phyloP scores from a whole-genome alignment of 768 basidiomycete species.

The Calocybe cyanea region DNA sequence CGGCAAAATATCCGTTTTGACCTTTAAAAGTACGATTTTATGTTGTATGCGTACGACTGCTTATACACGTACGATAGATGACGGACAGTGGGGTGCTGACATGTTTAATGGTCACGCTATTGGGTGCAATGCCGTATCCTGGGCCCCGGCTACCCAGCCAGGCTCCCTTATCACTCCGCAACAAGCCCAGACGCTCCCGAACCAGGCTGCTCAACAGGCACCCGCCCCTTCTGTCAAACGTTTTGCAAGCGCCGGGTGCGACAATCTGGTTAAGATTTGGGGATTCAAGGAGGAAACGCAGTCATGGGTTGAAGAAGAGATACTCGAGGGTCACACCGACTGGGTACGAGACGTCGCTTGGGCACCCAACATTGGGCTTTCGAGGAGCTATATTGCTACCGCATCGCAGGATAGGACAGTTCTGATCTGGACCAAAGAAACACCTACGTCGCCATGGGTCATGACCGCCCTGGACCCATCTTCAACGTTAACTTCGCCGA shows the following conservation, averaged over 20 bases:
- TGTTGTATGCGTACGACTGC: too few relatives aligned
- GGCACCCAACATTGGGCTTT: constrained; percentile 96
- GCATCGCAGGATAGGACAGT: constrained; percentile 94
- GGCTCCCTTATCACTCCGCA: constrained; percentile 79
- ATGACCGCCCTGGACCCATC: constrained; percentile 79
- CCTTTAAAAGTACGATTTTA: constrained; percentile 76
- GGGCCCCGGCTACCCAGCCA: constrained; percentile 90
- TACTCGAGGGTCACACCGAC: constrained; percentile 88
- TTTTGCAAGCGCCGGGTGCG: constrained; percentile 94
- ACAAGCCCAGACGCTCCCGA: constrained; percentile 43
- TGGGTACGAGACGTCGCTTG: constrained; percentile 99
- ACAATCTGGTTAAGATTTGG: constrained; percentile 95
- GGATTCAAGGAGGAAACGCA: constrained; percentile 82
- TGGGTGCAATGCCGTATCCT: constrained; percentile 95
- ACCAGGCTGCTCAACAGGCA: constrained; percentile 35
- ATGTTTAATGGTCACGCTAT: constrained; percentile 96
- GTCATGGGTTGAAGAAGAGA: constrained; percentile 89
- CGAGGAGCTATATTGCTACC: constrained; percentile 92
- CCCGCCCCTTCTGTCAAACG: constrained; percentile 70
- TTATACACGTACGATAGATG: constrained; percentile 41
- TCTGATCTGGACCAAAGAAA: constrained; percentile 87
- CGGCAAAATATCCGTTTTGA: constrained; percentile 93
- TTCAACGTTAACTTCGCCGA: constrained; percentile 41
- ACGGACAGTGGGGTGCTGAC: constrained; percentile 93
- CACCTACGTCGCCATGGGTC: constrained; percentile 69